Evolutionary conservation across 2,329 filamentous ascomycete genomes (phyloP).

Genomic region (Kalaharituber pfeilii): DNA sequence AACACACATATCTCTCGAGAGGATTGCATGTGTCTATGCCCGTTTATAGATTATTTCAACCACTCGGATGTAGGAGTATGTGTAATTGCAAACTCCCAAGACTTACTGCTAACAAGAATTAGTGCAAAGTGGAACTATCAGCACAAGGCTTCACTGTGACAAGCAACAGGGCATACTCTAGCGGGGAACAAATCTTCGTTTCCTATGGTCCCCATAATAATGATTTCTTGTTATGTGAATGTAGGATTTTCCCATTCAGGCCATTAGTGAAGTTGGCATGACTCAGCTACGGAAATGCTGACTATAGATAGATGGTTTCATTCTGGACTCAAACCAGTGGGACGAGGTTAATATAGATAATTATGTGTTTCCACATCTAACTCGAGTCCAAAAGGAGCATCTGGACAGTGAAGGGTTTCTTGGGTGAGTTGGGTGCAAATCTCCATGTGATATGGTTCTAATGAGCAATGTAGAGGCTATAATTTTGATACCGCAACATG

Average conservation of each 20-base stretch:
- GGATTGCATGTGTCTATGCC: conserved; percentile 22
- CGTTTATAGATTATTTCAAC: conserved; percentile 24
- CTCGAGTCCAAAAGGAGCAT: background rate
- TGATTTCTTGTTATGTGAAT: conserved; percentile 56
- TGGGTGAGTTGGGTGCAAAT: conserved; percentile 12
- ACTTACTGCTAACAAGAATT: background rate
- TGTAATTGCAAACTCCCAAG: background rate
- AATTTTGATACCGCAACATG: conserved; percentile 11
- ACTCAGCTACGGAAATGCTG: background rate
- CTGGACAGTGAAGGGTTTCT: conserved; percentile 10
- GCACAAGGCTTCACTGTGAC: conserved; percentile 15
- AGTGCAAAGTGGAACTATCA: conserved; percentile 13
- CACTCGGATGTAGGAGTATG: conserved; percentile 15
- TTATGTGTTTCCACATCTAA: conserved; percentile 28
- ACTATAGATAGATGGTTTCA: conserved; percentile 23
- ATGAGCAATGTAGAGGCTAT: too few species aligned
- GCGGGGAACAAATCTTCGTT: conserved; percentile 45
- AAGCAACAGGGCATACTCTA: conserved; percentile 3
- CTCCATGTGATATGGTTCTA: too few species aligned
- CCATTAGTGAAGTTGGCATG: too few species aligned
- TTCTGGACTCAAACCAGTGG: conserved; percentile 32
- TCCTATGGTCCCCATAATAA: conserved; percentile 55
- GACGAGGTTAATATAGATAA: conserved; percentile 36
- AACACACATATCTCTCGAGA: conserved; percentile 11
- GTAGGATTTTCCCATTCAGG: background rate